Percentiles rank a stretch among this genome's conserved stretches.
These are phyloP conservation scores for Dentipellis sp. DNA, from an alignment of 768 basidiomycete species.

Conservation along the genomic window DNA sequence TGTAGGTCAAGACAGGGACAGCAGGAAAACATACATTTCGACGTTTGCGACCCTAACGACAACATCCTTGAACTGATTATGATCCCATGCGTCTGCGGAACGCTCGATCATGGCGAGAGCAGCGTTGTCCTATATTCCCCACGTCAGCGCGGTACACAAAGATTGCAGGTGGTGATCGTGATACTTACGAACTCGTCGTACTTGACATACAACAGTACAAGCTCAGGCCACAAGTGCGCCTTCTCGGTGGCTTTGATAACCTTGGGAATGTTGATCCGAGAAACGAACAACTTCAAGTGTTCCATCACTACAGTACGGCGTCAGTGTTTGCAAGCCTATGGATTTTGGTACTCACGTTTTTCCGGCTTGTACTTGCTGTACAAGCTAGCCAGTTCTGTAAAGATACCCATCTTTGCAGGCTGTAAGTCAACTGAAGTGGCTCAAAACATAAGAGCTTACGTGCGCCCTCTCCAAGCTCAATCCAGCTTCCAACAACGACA, in stretches of 20 bases:
- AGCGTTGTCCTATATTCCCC: slow-evolving; percentile 70
- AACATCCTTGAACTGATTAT: slow-evolving; percentile 99
- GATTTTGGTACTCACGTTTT: slow-evolving; percentile 54
- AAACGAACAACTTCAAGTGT: slow-evolving; percentile 91
- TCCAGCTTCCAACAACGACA: slow-evolving; percentile 87
- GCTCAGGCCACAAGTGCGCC: slow-evolving; percentile 96
- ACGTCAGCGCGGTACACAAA: neutral
- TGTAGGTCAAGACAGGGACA: neutral
- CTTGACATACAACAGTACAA: slow-evolving; percentile 97
- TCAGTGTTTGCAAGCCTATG: neutral
- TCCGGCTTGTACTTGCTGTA: slow-evolving; percentile 94
- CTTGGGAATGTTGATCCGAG: slow-evolving; percentile 98
- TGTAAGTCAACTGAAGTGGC: slow-evolving; percentile 3
- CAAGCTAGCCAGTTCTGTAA: slow-evolving; percentile 86
- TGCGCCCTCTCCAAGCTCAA: slow-evolving; percentile 96
- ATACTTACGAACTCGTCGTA: slow-evolving; percentile 84
- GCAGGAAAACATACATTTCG: slow-evolving; percentile 61
- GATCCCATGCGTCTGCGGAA: slow-evolving; percentile 97
- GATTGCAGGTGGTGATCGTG: neutral
- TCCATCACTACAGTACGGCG: slow-evolving; percentile 72
- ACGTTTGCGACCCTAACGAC: slow-evolving; percentile 94
- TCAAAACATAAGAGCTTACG: slow-evolving; percentile 27
- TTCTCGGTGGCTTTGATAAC: slow-evolving; percentile 95
- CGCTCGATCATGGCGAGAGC: slow-evolving; percentile 98
- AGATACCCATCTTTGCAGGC: slow-evolving; percentile 76